Evolutionary conservation across 176 grass and related monocot genomes (phyloP), one percentile per base, ranked within the genome.

Genomic region (Musa beccarii): DNA sequence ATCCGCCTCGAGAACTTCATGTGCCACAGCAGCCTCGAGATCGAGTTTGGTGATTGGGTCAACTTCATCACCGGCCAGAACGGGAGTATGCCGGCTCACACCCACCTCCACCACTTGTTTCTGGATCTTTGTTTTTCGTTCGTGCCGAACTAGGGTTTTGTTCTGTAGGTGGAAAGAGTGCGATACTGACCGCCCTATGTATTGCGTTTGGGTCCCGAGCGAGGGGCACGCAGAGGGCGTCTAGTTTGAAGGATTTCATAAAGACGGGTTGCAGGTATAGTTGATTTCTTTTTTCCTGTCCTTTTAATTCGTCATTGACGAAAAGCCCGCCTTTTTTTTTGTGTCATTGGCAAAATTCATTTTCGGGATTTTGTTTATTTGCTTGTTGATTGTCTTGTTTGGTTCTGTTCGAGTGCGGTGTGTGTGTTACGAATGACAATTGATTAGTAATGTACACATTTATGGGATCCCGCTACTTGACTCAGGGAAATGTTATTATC

Each of bases 41-140:
- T 98, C 72, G 86, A 89, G 11, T 80, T 98, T 52, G 86, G 49
- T 7, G 24, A 87, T 7, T 68, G 85, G 75, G 88, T 98, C 73
- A 98, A 98, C 61, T 98, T 98, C 88, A 85, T 98, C 74, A 98
- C 94, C 63, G 94, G 94, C 61, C 90, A 93, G 78, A 98, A 93
- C 57, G 88, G 94, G 57, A 93, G 94, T 98, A 87, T 78, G 84
- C 59, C 50, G n/a, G 49, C 59, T 59, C 17, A 15, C 19, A 14
- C n/a, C 26, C 25, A 15, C 1, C 56, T 73, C 0, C 1, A 14
- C 5, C 28, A 2, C 14, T 17, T 8, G 16, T 5, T 54, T 62
- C 20, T 1, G 17, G 22, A 10, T 9, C 51, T 4, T 8, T 12
- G 52, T 66, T 64, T 57, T 26, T 79, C 51, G 26, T 57, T 6